Conservation (phyloP, 106 monocot genomes). For the Ottelia alismoides region DNA sequence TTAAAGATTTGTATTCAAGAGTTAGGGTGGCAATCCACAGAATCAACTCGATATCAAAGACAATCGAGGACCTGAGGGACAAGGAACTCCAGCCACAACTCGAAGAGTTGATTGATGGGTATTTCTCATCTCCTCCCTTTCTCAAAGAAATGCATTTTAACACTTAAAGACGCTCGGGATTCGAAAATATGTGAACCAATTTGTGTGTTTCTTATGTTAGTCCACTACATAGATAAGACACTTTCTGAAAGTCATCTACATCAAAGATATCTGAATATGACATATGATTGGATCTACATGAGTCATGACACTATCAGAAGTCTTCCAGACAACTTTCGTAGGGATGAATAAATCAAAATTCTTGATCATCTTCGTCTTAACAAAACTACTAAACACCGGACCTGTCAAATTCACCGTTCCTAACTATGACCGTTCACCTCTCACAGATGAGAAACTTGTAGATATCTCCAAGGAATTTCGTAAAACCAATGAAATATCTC, state of each 20-base stretch:
- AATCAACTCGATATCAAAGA: slow-evolving; percentile 83
- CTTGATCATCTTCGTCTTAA: slow-evolving; percentile 25
- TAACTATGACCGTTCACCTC: slow-evolving; percentile 24
- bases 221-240: neutral
- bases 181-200: too few relatives aligned
- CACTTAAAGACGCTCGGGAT: too few relatives aligned
- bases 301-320: neutral
- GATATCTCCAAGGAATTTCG: slow-evolving; percentile 33
- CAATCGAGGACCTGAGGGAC: slow-evolving; percentile 78
- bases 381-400: too few relatives aligned
- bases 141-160: too few relatives aligned
- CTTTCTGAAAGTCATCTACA: too few relatives aligned
- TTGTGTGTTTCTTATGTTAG: neutral
- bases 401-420: slow-evolving; percentile 22
- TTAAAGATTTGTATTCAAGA: slow-evolving; percentile 89
- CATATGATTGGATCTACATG: neutral
- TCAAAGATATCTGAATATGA: too few relatives aligned
- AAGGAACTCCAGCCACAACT: slow-evolving; percentile 83
- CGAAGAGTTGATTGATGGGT: slow-evolving; percentile 83
- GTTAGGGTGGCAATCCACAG: slow-evolving; percentile 74
- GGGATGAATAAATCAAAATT: neutral
- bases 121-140: slow-evolving; percentile 21
- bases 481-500: too few relatives aligned
- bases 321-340: neutral
- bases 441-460: slow-evolving; percentile 26